Base-by-base conservation (phyloP, 441 rosid genomes). In the Eugenia klotzschiana region DNA sequence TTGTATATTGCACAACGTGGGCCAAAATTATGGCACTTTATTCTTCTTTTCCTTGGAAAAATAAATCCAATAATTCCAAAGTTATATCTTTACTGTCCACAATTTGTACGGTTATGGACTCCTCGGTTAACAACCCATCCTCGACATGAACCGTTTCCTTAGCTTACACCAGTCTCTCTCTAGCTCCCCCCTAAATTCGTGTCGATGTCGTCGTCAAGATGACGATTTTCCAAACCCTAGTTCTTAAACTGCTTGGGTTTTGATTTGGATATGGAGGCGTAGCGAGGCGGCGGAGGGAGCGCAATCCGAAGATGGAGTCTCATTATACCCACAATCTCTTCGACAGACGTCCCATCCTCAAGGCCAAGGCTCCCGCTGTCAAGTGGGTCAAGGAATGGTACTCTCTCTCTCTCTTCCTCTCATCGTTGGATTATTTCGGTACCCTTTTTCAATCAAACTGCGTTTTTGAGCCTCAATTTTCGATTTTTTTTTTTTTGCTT, bases 361-460 rank as follows among this genome's bases (percentile, higher is more conserved):
- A 84, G 88, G 92, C 97, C 79, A 93, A 91, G 87, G 52, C 90
- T 82, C 96, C 95, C 56, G 94, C 95, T 77, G 96, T 94, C 46
- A 94, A 92, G 86, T 96, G 98, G 98, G 81, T 91, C 90, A 91
- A 83, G 85, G 94, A 94, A 84, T 95, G 96, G 98, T 95, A 92
- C 11, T 33, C 29, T 25, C 51, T 49, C 77, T 41, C 69, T 23
- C 23, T 74, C 37, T 74, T 79, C 27, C 18, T n/a, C 18, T 0
- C 56, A 37, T 37, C 54, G 85, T 18, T 56, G 23, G 79, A 64
- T 16, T 27, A n/a, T 50, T 41, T 43, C 4, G 10, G 58, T 40
- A 8, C 79, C 52, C 16, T 27, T 49, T 15, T 54, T 80, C 43
- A 14, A 51, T 33, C 80, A 8, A 41, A 15, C 29, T 0, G 52